These are phyloP conservation scores for Alternaria dauci DNA, from an alignment of 2,329 filamentous ascomycete species.

Conservation along the genomic window DNA sequence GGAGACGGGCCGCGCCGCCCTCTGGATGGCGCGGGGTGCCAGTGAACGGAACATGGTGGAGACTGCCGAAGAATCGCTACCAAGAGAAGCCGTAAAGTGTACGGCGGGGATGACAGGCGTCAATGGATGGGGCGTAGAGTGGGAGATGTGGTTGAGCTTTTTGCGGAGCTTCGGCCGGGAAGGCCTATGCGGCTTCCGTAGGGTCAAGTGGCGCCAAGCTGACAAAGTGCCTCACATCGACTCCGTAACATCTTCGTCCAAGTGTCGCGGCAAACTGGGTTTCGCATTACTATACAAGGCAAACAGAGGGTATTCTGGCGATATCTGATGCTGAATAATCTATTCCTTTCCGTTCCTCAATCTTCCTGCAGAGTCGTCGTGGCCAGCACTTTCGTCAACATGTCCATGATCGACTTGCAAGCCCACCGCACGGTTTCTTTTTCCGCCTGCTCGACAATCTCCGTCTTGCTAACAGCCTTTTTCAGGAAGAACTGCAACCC, in stretches of 20 bases:
- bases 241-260: constrained; percentile 12
- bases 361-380: constrained; percentile 52
- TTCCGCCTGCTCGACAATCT: constrained; percentile 60
- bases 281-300: constrained; percentile 10
- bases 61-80: constrained; percentile 32
- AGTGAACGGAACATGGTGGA: constrained; percentile 62
- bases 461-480: constrained; percentile 75
- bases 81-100: constrained; percentile 41
- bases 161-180: constrained; percentile 40
- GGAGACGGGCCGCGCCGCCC: constrained; percentile 50
- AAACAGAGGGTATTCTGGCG: constrained; percentile 10
- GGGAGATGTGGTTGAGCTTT: constrained; percentile 49
- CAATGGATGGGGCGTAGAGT: constrained; percentile 50
- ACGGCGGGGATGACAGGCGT: constrained; percentile 43
- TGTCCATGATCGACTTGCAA: constrained; percentile 50
- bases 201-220: constrained; percentile 33
- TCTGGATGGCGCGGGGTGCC: constrained; percentile 59
- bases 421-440: constrained; percentile 59
- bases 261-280: neutral
- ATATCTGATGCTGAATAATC: neutral
- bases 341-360: constrained; percentile 13
- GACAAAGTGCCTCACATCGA: constrained; percentile 19
- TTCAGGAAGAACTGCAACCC: constrained; percentile 82
- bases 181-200: constrained; percentile 29
- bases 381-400: constrained; percentile 47